These are phyloP conservation scores for Aspergillus homomorphus DNA, from an alignment of 495 filamentous ascomycete genomes.

Conservation along the genomic window DNA sequence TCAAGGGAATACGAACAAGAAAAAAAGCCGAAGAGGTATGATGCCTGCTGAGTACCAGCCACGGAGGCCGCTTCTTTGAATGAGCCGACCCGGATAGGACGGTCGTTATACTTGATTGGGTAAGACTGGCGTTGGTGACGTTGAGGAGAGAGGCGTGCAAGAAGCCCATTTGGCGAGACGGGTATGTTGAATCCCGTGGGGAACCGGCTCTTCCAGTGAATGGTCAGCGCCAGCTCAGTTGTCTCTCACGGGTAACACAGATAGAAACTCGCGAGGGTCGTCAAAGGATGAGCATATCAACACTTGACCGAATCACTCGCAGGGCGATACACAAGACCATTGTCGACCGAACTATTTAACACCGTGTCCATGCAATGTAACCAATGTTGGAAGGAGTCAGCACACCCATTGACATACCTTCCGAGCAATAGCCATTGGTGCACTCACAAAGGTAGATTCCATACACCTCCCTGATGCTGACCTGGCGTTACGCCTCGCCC, in stretches of 20 bases:
- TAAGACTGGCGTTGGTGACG: not conserved
- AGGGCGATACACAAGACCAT: constrained; percentile 6
- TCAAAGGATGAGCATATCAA: not conserved
- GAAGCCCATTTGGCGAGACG: constrained; percentile 3
- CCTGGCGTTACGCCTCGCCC: not conserved
- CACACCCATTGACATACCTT: constrained; percentile 1
- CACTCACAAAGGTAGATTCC: not conserved
- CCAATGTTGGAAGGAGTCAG: constrained; percentile 10
- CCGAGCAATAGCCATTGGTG: not conserved
- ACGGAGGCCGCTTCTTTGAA: not conserved
- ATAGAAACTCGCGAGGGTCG: not conserved
- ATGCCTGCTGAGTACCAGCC: not conserved
- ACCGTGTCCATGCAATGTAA: constrained; percentile 18
- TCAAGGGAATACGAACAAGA: not conserved
- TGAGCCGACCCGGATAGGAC: not conserved
- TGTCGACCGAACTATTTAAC: constrained; percentile 8
- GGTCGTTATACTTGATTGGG: constrained; percentile 3
- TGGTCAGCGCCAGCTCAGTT: constrained; percentile 2
- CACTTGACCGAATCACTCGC: not conserved
- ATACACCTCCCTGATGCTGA: not conserved
- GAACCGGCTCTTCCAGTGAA: constrained; percentile 2
- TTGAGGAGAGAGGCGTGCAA: not conserved
- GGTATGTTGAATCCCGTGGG: constrained; percentile 7
- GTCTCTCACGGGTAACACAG: constrained; percentile 5
- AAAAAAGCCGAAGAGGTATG: constrained; percentile 3